These are phyloP conservation scores for Lactifluus subvellereus DNA, from an alignment of 768 basidiomycete species.

Conservation along the genomic window DNA sequence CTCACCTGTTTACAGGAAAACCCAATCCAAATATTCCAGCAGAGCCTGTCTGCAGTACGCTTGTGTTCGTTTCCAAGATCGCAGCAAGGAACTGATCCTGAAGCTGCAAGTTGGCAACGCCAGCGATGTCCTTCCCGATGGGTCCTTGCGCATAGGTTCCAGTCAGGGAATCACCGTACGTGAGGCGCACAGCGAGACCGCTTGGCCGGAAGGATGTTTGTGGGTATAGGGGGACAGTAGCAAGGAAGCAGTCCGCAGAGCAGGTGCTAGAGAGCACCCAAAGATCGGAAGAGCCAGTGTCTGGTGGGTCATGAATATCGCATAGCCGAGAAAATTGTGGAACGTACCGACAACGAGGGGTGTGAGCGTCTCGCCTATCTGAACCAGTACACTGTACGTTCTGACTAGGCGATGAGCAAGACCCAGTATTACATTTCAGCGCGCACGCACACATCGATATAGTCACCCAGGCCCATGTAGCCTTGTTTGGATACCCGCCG, in stretches of 20 bases:
- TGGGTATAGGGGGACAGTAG: slow-evolving; percentile 43
- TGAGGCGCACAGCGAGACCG: slow-evolving; percentile 42
- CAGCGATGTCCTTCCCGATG: slow-evolving; percentile 54
- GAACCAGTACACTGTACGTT: slow-evolving; percentile 56
- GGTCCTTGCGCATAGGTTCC: slow-evolving; percentile 62
- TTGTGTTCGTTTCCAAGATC: slow-evolving; percentile 64
- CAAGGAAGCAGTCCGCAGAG: slow-evolving; percentile 35
- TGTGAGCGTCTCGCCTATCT: slow-evolving; percentile 45
- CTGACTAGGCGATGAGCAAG: slow-evolving; percentile 32
- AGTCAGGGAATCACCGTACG: slow-evolving; percentile 67
- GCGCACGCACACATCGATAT: slow-evolving; percentile 54
- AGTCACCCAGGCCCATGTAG: slow-evolving; percentile 54
- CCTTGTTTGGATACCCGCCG: slow-evolving; percentile 1
- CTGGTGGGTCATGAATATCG: slow-evolving; percentile 32
- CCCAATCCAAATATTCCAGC: slow-evolving; percentile 72
- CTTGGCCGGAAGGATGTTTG: slow-evolving; percentile 43
- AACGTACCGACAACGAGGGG: slow-evolving; percentile 57
- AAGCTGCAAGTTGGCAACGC: slow-evolving; percentile 47
- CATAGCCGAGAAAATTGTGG: neutral
- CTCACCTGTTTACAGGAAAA: slow-evolving; percentile 66
- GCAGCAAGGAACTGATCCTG: slow-evolving; percentile 56
- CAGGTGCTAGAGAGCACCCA: slow-evolving; percentile 66
- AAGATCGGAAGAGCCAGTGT: slow-evolving; percentile 74
- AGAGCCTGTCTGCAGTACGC: slow-evolving; percentile 47
- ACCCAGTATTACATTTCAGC: no score